A percentile compares a stretch with the other conserved stretches of the same genome.
These are phyloP conservation scores for Tetradesmus lagerheimii DNA, from an alignment of 139 green algal species.

Conservation along the genomic window DNA sequence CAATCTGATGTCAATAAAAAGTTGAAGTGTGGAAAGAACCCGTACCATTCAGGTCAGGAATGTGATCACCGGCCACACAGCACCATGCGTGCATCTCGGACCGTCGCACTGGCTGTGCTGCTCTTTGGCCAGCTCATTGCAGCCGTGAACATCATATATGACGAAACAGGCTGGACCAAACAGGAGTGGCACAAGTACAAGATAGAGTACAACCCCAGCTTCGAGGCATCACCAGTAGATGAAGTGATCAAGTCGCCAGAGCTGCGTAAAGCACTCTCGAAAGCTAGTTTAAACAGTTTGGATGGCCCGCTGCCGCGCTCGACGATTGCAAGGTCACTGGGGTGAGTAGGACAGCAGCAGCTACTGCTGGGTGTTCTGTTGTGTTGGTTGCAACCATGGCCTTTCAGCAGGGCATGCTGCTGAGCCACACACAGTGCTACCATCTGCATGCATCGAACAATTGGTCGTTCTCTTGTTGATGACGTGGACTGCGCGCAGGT, in stretches of 20 bases:
- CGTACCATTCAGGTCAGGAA: too few species aligned
- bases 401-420: background rate
- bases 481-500: background rate
- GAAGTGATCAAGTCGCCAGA: constrained; percentile 15
- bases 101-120: background rate
- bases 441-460: background rate
- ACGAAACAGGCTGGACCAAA: constrained; percentile 44
- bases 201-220: constrained; percentile 7
- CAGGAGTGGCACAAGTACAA: constrained; percentile 45
- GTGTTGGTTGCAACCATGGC: background rate
- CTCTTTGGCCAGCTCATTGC: background rate
- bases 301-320: constrained; percentile 5
- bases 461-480: background rate
- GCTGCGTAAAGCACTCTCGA: background rate
- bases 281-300: constrained; percentile 6
- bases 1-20: background rate
- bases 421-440: background rate
- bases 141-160: constrained; percentile 34
- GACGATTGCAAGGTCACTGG: background rate
- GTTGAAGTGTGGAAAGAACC: too few species aligned
- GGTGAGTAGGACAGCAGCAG: background rate
- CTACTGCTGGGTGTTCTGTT: background rate
- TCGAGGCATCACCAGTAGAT: background rate
- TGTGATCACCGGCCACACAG: background rate
- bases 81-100: background rate